Base-by-base conservation (phyloP, 148 eudicot genomes). In the Chenopodium formosanum region DNA sequence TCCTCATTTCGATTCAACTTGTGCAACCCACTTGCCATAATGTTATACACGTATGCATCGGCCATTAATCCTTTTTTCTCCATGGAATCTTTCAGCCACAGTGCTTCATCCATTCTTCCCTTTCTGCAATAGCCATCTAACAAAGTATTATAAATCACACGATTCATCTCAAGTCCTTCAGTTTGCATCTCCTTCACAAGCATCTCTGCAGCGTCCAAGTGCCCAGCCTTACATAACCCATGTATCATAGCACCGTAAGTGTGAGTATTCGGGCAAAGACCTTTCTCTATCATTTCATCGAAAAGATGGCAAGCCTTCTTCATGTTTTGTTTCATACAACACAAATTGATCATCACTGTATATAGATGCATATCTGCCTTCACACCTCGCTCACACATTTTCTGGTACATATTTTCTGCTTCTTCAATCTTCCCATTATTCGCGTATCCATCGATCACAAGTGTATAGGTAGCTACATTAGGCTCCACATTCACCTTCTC, bases 161-260 rank as follows among this genome's bases (percentile, higher is more conserved):
- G 83, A 87, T 91, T 92, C 63, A 87, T 27, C 70, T 91, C 91
- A 77, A 92, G 76, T 62, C 97, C 97, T 83, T 85, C 90, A 74
- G 86, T 88, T 87, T 93, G 91, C 97, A 95, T 95, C 84, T 95
- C 97, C 31, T 79, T 63, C 40, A 93, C 85, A 78, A 93, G 84
- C 78, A 85, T 80, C 78, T 92, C 92, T 4, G 90, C 91, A 9
- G 92, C 94, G 27, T 87, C 89, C 90, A 93, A 91, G 80, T 89
- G 82, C 74, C 99, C 94, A 14, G 86, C 88, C 85, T 91, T 90
- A 89, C 98, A 95, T 74, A 95, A 73, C 6, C 97, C 93, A 68
- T 90, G 80, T 74, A 95, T 81, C 83, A 95, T 78, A 71, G 92
- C 89, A 32, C 93, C 97, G 73, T 95, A 92, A 37, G 94, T 89